These are phyloP conservation scores for Crithidia sp. DNA, from an alignment of 208 protist species.

Conservation along the genomic window DNA sequence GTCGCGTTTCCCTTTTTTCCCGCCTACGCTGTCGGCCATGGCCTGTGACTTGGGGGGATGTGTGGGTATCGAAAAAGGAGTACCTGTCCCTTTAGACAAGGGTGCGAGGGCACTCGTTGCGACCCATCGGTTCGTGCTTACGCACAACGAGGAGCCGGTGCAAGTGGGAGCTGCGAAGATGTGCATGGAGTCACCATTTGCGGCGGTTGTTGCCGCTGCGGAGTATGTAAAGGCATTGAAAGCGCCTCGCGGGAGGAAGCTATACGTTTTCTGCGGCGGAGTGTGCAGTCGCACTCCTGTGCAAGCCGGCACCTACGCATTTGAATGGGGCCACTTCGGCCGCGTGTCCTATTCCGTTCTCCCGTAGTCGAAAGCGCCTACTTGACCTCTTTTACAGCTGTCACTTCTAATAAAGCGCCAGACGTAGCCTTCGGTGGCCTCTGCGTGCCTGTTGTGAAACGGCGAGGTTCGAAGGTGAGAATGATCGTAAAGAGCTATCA, in stretches of 20 bases:
- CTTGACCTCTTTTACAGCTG: neutral
- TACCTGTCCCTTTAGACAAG: slow-evolving; percentile 27
- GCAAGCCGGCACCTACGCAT: slow-evolving; percentile 58
- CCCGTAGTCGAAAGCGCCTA: neutral
- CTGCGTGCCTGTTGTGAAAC: too few relatives aligned
- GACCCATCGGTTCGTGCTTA: slow-evolving; percentile 61
- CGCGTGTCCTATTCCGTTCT: slow-evolving; percentile 37
- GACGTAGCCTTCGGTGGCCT: too few relatives aligned
- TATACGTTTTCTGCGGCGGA: slow-evolving; percentile 73
- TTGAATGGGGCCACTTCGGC: slow-evolving; percentile 76
- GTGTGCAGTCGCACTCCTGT: slow-evolving; percentile 51
- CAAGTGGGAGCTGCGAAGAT: slow-evolving; percentile 65
- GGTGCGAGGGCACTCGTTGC: slow-evolving; percentile 25
- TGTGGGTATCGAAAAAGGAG: slow-evolving; percentile 59
- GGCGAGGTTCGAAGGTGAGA: too few relatives aligned
- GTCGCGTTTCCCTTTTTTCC: slow-evolving; percentile 85
- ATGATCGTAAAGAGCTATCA: too few relatives aligned
- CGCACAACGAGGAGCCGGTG: slow-evolving; percentile 66
- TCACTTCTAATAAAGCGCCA: too few relatives aligned
- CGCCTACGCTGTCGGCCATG: slow-evolving; percentile 56
- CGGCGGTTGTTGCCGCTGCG: slow-evolving; percentile 46
- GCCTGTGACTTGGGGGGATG: slow-evolving; percentile 73
- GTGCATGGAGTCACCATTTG: slow-evolving; percentile 51
- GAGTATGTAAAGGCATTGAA: slow-evolving; percentile 66
- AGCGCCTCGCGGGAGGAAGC: slow-evolving; percentile 37